Percentiles rank a stretch among this genome's conserved stretches.
Conservation (phyloP, 1,139 yeast genomes). For the Geotrichum histeridarum region DNA sequence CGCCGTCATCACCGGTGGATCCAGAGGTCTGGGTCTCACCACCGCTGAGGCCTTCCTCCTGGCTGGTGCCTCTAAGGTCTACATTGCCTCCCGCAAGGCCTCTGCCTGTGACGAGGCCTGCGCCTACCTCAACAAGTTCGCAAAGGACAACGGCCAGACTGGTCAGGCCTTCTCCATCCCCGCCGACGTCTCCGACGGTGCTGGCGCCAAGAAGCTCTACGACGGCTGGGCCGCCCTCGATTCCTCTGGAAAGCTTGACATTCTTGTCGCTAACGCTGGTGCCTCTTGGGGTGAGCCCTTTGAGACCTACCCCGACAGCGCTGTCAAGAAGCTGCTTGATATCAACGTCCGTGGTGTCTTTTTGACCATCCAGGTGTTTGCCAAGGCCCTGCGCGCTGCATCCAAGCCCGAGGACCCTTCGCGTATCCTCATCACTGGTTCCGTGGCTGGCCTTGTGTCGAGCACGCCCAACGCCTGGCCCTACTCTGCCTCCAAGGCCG, state of each 20-base stretch:
- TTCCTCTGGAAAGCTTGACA: slow-evolving; percentile 46
- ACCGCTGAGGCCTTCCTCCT: slow-evolving; percentile 62
- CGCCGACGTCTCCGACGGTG: slow-evolving; percentile 54
- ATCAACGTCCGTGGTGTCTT: slow-evolving; percentile 71
- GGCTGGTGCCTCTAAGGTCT: slow-evolving; percentile 60
- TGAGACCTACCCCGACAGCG: slow-evolving; percentile 56
- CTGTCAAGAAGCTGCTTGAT: slow-evolving; percentile 59
- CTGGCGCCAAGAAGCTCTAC: slow-evolving; percentile 48
- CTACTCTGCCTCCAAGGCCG: slow-evolving; percentile 72
- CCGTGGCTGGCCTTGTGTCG: slow-evolving; percentile 46
- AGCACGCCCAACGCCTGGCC: slow-evolving; percentile 64
- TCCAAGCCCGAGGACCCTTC: slow-evolving; percentile 53
- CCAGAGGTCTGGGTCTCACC: slow-evolving; percentile 67
- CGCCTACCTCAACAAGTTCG: slow-evolving; percentile 45
- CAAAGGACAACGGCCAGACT: slow-evolving; percentile 40
- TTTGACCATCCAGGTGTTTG: slow-evolving; percentile 57
- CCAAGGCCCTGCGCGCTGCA: slow-evolving; percentile 52
- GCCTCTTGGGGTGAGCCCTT: slow-evolving; percentile 74
- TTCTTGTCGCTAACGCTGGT: slow-evolving; percentile 74
- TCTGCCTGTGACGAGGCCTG: slow-evolving; percentile 62
- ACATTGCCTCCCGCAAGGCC: slow-evolving; percentile 62
- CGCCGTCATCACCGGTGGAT: slow-evolving; percentile 75
- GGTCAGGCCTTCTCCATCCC: slow-evolving; percentile 53
- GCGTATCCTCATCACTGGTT: slow-evolving; percentile 63
- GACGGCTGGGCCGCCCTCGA: slow-evolving; percentile 43